A percentile compares a stretch with the other conserved stretches of the same genome.
These are phyloP conservation scores for Stenocarpella maydis DNA, from an alignment of 2,329 filamentous ascomycete genomes.

Conservation along the genomic window DNA sequence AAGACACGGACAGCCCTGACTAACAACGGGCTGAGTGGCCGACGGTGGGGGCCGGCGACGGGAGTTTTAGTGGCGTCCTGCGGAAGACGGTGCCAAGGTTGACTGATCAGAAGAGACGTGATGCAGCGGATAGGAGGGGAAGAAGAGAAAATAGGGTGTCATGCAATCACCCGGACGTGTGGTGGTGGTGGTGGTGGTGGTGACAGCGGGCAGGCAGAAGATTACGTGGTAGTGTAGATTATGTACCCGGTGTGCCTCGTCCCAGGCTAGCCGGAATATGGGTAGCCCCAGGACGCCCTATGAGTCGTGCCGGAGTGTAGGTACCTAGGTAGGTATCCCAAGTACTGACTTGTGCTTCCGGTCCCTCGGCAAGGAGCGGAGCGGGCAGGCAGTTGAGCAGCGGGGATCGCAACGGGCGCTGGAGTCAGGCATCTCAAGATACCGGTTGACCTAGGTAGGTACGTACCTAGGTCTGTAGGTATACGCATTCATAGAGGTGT, in stretches of 20 bases:
- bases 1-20: too few species aligned
- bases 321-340: too few species aligned
- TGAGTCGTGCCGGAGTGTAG: background rate
- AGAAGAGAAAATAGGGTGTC: background rate
- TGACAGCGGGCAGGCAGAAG: background rate
- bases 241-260: too few species aligned
- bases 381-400: conserved; percentile 6
- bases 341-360: too few species aligned
- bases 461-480: too few species aligned
- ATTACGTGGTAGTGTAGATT: too few species aligned
- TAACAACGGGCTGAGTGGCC: too few species aligned
- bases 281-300: background rate
- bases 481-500: too few species aligned
- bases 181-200: background rate
- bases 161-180: conserved; percentile 9
- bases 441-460: too few species aligned
- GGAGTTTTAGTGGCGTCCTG: conserved; percentile 14
- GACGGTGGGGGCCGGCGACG: conserved; percentile 3
- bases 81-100: background rate
- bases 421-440: too few species aligned
- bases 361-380: background rate
- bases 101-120: conserved; percentile 18
- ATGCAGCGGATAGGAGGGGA: background rate
- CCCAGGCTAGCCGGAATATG: background rate
- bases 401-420: too few species aligned